phyloP scores from a whole-genome alignment of 768 basidiomycete genomes.

The Tulasnella sp. region DNA sequence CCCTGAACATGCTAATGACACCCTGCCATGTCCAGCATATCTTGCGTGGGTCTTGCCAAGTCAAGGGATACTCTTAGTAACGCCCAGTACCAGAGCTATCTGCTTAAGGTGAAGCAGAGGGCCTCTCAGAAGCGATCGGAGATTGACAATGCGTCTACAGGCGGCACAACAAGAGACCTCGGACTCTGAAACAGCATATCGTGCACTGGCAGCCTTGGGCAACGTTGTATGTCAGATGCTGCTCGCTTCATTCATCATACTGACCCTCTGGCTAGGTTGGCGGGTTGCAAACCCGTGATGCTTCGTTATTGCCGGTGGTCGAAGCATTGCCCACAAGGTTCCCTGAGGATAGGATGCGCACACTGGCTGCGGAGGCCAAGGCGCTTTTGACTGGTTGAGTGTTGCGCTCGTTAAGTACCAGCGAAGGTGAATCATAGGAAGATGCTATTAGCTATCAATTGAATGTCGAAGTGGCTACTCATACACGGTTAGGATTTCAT shows the following conservation, averaged over 20 bases:
- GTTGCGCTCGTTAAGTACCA: background rate
- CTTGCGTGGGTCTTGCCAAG: background rate
- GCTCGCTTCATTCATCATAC: background rate
- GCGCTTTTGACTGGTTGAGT: background rate
- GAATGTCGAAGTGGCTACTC: background rate
- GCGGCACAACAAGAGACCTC: slow-evolving; percentile 35
- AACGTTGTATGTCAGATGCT: slow-evolving; percentile 46
- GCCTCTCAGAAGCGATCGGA: slow-evolving; percentile 35
- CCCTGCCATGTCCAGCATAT: background rate
- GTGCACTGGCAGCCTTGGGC: slow-evolving; percentile 44
- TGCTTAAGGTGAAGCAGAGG: background rate
- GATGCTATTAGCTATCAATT: slow-evolving; percentile 6
- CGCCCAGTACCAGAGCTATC: background rate
- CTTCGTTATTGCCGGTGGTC: background rate
- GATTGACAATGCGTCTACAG: slow-evolving; percentile 38
- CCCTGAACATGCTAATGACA: background rate
- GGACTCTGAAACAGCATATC: slow-evolving; percentile 44
- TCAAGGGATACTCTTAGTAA: background rate
- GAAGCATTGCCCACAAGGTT: slow-evolving; percentile 23
- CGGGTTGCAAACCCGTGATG: slow-evolving; percentile 4
- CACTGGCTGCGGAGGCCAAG: slow-evolving; percentile 16
- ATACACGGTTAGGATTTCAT: background rate
- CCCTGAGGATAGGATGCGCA: slow-evolving; percentile 23
- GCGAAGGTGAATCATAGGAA: background rate
- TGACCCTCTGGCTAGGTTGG: slow-evolving; percentile 38